A percentile compares a stretch with the other conserved stretches of the same genome.
phyloP scores from a whole-genome alignment of 2,329 filamentous ascomycete species.

The Colletotrichum paranaense region DNA sequence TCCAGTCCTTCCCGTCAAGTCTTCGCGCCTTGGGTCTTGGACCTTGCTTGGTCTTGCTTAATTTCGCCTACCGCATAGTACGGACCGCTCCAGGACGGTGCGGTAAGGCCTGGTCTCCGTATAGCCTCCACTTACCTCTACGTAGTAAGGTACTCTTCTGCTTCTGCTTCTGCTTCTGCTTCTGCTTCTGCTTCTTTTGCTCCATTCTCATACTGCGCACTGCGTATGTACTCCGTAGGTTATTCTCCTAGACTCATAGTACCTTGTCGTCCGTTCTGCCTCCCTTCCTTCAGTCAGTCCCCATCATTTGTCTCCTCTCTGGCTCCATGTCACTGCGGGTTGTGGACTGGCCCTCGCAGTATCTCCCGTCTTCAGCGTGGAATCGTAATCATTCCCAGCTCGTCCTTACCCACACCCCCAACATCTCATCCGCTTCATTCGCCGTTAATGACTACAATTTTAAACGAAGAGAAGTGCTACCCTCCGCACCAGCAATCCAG shows the following conservation, averaged over 20 bases:
- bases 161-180: background rate
- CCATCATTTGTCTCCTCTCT: constrained; percentile 1
- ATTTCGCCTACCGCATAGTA: constrained; percentile 30
- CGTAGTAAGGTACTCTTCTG: no score
- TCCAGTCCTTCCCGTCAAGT: no score
- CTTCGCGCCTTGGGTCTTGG: no score
- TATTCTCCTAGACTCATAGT: background rate
- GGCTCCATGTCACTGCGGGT: constrained; percentile 20
- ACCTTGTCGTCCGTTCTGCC: background rate
- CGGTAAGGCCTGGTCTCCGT: background rate
- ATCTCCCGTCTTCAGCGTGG: background rate
- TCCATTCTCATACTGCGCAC: background rate
- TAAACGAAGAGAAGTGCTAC: constrained; percentile 1
- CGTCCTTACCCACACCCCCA: background rate
- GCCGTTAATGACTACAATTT: constrained; percentile 22
- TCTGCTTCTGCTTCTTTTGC: background rate
- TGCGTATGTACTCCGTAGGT: no score
- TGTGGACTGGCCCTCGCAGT: constrained; percentile 11
- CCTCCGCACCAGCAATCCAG: background rate
- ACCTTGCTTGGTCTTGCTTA: constrained; percentile 6
- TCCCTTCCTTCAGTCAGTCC: background rate
- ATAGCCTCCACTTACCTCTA: no score
- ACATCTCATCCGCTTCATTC: constrained; percentile 19
- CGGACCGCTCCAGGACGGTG: constrained; percentile 15
- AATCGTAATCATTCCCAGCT: constrained; percentile 4